Evolutionary conservation across 192 early-diverging fungal species (phyloP).

Genomic region (Coemansia sp.): DNA sequence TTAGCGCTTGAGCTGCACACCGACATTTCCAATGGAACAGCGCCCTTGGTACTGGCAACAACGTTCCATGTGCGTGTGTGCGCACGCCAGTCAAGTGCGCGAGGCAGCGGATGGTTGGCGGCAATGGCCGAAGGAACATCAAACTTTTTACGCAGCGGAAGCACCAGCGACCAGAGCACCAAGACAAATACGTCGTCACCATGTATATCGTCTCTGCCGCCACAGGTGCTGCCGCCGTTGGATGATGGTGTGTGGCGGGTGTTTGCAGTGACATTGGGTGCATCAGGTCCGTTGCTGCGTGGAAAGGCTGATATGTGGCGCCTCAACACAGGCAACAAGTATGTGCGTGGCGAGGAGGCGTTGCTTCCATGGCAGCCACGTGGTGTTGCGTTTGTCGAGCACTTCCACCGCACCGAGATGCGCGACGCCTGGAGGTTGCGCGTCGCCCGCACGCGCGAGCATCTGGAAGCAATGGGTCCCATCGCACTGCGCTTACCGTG

Average conservation of each 20-base stretch:
- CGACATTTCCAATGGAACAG: constrained; percentile 60
- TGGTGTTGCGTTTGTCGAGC: constrained; percentile 64
- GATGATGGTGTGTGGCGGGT: constrained; percentile 51
- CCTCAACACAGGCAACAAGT: constrained; percentile 63
- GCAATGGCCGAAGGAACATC: constrained; percentile 15
- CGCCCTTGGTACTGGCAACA: constrained; percentile 59
- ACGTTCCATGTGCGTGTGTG: constrained; percentile 64
- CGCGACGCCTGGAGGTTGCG: constrained; percentile 34
- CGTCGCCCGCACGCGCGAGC: constrained; percentile 27
- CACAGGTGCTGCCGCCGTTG: constrained; percentile 11
- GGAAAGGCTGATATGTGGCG: constrained; percentile 66
- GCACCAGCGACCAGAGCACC: not conserved
- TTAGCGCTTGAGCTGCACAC: constrained; percentile 59
- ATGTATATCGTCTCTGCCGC: not conserved
- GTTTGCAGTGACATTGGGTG: constrained; percentile 60
- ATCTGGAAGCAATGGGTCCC: constrained; percentile 21
- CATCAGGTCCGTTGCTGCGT: constrained; percentile 55
- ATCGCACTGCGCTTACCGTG: not conserved
- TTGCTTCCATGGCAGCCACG: constrained; percentile 69
- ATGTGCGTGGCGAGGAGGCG: constrained; percentile 72
- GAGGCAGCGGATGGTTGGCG: constrained; percentile 25
- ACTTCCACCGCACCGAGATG: constrained; percentile 37
- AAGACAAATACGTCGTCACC: not conserved
- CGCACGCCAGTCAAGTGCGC: constrained; percentile 40
- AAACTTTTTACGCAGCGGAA: constrained; percentile 3